Conservation (phyloP, 768 basidiomycete species). For the Lentinula sp. region DNA sequence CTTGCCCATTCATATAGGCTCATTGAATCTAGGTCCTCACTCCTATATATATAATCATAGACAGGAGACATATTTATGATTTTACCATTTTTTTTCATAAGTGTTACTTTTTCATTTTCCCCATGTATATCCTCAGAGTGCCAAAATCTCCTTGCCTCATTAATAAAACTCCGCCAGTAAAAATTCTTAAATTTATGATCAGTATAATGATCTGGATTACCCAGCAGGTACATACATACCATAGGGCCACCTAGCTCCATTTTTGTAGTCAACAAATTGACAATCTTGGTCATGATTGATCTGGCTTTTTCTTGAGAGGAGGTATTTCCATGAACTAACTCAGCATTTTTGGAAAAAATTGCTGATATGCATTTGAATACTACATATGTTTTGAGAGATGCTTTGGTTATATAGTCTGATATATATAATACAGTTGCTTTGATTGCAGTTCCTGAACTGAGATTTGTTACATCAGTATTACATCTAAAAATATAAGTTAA, state of each 20-base stretch:
- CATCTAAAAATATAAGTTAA: not conserved
- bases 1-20: too few species aligned
- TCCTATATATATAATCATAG: conserved; percentile 10
- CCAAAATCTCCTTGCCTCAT: not conserved
- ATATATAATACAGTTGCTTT: conserved; percentile 12
- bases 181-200: conserved; percentile 11
- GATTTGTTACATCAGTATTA: conserved; percentile 7
- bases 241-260: conserved; percentile 14
- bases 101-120: not conserved
- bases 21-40: too few species aligned
- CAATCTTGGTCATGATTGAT: conserved; percentile 14
- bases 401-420: conserved; percentile 13
- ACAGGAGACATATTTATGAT: conserved; percentile 5
- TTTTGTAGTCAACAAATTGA: conserved; percentile 13
- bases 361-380: not conserved
- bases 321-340: not conserved
- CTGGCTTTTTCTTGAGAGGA: conserved; percentile 1
- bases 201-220: conserved; percentile 15
- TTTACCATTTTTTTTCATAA: not conserved
- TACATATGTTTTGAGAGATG: conserved; percentile 5
- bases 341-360: not conserved
- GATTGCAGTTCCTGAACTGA: conserved; percentile 10
- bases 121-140: not conserved
- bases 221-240: conserved; percentile 3
- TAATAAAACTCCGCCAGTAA: conserved; percentile 12